Evolutionary conservation across 805 yeast genomes (phyloP).

Genomic region (Ogataea trehalophila): DNA sequence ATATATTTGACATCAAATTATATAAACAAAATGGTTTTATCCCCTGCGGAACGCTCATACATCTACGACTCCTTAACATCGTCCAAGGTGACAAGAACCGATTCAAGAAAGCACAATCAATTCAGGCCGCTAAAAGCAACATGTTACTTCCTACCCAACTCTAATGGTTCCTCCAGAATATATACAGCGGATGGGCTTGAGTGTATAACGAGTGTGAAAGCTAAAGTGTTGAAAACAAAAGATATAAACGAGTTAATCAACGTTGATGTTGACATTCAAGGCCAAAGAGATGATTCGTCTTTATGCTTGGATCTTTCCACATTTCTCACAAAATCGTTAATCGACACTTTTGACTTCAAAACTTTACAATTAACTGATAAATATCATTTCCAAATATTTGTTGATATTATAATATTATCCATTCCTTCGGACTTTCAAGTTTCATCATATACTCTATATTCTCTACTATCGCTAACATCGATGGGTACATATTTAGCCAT

Average conservation of each 20-base stretch:
- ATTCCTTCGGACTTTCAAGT: constrained; percentile 36
- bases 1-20: too few relatives aligned
- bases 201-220: constrained; percentile 86
- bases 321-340: constrained; percentile 49
- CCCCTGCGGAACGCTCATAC: constrained; percentile 74
- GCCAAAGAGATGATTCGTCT: constrained; percentile 74
- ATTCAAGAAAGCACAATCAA: constrained; percentile 69
- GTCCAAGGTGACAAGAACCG: constrained; percentile 63
- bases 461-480: constrained; percentile 56
- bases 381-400: constrained; percentile 69
- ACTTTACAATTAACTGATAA: constrained; percentile 61
- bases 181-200: constrained; percentile 88
- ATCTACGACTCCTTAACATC: constrained; percentile 70
- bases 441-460: constrained; percentile 68
- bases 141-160: constrained; percentile 73
- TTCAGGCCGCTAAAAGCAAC: constrained; percentile 84
- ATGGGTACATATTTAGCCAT: constrained; percentile 79
- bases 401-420: constrained; percentile 77
- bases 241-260: constrained; percentile 49
- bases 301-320: constrained; percentile 61
- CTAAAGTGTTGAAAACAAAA: constrained; percentile 57
- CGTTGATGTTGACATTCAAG: constrained; percentile 78
- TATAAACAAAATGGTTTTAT: constrained; percentile 48
- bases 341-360: constrained; percentile 47
- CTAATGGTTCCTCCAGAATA: constrained; percentile 90